These are phyloP conservation scores for Domatiomyces catenatus DNA, from an alignment of 2,329 filamentous ascomycete genomes.

Conservation along the genomic window DNA sequence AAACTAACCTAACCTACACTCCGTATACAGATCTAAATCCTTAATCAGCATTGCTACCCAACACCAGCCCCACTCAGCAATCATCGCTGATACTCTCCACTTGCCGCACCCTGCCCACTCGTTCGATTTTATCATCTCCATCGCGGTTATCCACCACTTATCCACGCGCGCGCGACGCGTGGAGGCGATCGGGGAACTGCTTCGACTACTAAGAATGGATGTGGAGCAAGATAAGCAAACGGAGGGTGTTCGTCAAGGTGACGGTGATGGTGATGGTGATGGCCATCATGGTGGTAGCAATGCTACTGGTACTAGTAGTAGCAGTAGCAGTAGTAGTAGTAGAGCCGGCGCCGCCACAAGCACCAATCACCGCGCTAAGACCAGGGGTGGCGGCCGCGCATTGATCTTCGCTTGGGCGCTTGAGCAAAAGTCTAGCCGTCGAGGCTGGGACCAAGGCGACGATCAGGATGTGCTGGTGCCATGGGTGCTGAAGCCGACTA, in stretches of 20 bases:
- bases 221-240: neutral
- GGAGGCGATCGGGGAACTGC: slow-evolving; percentile 54
- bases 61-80: slow-evolving; percentile 37
- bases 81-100: slow-evolving; percentile 65
- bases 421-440: slow-evolving; percentile 71
- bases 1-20: too few species aligned
- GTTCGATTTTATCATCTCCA: slow-evolving; percentile 83
- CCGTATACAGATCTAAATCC: slow-evolving; percentile 41
- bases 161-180: slow-evolving; percentile 60
- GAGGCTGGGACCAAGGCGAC: slow-evolving; percentile 73
- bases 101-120: slow-evolving; percentile 53
- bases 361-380: slow-evolving; percentile 2
- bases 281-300: too few species aligned
- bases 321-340: neutral
- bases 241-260: too few species aligned
- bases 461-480: slow-evolving; percentile 90
- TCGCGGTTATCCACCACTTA: slow-evolving; percentile 88
- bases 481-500: slow-evolving; percentile 55
- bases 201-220: slow-evolving; percentile 44
- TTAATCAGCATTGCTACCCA: slow-evolving; percentile 43
- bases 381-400: slow-evolving; percentile 46
- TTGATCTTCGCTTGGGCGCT: slow-evolving; percentile 91
- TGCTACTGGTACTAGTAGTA: too few species aligned
- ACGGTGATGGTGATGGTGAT: too few species aligned
- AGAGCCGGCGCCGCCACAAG: slow-evolving; percentile 8